A percentile compares a stretch with the other conserved stretches of the same genome.
Evolutionary conservation across 176 grass and related monocot genomes (phyloP).

Genomic region (Phragmites australis): DNA sequence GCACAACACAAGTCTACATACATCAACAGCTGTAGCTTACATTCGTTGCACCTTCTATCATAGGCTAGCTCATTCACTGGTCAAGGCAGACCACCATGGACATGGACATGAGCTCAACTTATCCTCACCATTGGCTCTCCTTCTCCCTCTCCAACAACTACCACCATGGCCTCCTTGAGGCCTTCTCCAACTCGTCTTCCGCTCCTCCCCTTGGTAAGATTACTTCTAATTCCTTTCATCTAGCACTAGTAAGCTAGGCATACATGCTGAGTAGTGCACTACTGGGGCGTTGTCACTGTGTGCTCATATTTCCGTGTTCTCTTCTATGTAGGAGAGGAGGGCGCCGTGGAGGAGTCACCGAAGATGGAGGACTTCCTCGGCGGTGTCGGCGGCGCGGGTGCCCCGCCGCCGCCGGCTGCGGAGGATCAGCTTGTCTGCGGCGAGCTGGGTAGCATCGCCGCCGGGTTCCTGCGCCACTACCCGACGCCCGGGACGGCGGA

Average conservation of each 20-base stretch:
- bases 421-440: constrained; percentile 42
- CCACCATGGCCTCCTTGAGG: constrained; percentile 73
- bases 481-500: background rate
- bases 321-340: constrained; percentile 28
- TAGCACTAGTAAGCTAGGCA: background rate
- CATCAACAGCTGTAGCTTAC: constrained; percentile 37
- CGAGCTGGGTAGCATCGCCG: constrained; percentile 83
- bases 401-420: background rate
- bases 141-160: constrained; percentile 86
- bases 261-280: background rate
- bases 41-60: constrained; percentile 20
- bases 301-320: background rate
- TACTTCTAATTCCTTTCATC: background rate
- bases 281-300: background rate
- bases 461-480: constrained; percentile 62
- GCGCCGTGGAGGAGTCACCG: constrained; percentile 36
- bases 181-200: constrained; percentile 49
- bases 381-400: background rate
- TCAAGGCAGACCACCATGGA: constrained; percentile 27
- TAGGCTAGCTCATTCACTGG: constrained; percentile 15
- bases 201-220: constrained; percentile 37
- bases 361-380: constrained; percentile 92
- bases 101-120: constrained; percentile 69
- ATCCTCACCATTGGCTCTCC: constrained; percentile 78
- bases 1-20: constrained; percentile 37